Evolutionary conservation across 192 early-diverging fungal genomes (phyloP).

Genomic region (Backusella parvicylindrica): DNA sequence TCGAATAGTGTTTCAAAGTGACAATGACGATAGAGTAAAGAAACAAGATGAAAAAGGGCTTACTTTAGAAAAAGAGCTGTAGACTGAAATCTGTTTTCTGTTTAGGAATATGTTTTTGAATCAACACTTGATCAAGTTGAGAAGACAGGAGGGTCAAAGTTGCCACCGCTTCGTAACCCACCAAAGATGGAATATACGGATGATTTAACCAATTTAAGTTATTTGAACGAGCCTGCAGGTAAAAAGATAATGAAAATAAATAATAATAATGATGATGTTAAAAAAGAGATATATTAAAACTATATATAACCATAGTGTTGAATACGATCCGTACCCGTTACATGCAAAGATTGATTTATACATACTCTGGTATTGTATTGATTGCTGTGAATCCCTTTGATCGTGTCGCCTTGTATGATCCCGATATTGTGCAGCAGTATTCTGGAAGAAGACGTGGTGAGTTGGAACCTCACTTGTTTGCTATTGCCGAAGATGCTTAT

Average conservation of each 20-base stretch:
- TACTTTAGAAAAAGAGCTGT: too few species aligned
- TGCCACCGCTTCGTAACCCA: slow-evolving; percentile 94
- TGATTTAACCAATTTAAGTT: slow-evolving; percentile 91
- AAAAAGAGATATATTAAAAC: too few species aligned
- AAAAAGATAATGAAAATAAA: neutral
- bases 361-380: slow-evolving; percentile 97
- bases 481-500: slow-evolving; percentile 98
- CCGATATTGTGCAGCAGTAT: slow-evolving; percentile 90
- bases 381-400: slow-evolving; percentile 97
- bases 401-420: slow-evolving; percentile 83
- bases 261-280: neutral
- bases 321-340: slow-evolving; percentile 92
- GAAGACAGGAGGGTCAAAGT: slow-evolving; percentile 57
- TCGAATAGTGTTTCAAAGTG: slow-evolving; percentile 59
- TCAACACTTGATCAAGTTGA: slow-evolving; percentile 67
- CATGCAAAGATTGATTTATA: slow-evolving; percentile 93
- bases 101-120: slow-evolving; percentile 69
- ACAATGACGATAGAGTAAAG: slow-evolving; percentile 28
- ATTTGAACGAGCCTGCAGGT: slow-evolving; percentile 91
- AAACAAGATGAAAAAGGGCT: neutral
- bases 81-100: neutral
- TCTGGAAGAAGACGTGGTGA: slow-evolving; percentile 91
- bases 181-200: slow-evolving; percentile 85
- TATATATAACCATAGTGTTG: slow-evolving; percentile 81
- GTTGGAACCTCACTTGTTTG: slow-evolving; percentile 97